Evolutionary conservation across 306 rosid species (phyloP).

Genomic region (Lagenaria siceraria): DNA sequence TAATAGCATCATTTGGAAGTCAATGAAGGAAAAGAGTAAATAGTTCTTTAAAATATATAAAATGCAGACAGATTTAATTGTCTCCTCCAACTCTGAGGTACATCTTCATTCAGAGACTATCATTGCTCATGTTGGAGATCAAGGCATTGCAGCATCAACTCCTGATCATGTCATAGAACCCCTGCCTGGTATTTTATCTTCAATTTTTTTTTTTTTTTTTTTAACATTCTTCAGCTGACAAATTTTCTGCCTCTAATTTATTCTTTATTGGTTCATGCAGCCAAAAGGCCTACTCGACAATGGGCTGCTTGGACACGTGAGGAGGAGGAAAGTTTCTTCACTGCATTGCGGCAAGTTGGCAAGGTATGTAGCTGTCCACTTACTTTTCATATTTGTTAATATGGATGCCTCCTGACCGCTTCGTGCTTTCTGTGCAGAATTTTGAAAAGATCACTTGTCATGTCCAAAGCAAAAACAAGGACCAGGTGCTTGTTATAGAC

Average conservation of each 20-base stretch:
- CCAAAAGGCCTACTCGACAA: constrained; percentile 79
- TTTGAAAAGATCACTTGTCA: constrained; percentile 90
- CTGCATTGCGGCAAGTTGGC: constrained; percentile 92
- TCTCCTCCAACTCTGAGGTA: constrained; percentile 25
- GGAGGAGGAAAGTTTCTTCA: constrained; percentile 97
- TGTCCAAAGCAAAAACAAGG: constrained; percentile 96
- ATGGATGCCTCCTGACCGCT: constrained; percentile 11
- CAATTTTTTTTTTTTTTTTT: too few relatives aligned
- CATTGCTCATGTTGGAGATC: constrained; percentile 44
- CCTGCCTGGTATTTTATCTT: constrained; percentile 41
- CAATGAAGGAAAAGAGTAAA: constrained; percentile 13
- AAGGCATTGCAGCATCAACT: constrained; percentile 27
- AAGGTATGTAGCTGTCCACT: constrained; percentile 32
- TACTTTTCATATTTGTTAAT: constrained; percentile 9
- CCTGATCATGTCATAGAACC: constrained; percentile 25
- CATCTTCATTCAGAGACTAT: constrained; percentile 27
- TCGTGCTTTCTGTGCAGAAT: constrained; percentile 48
- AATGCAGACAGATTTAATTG: constrained; percentile 44
- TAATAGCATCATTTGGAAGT: not conserved
- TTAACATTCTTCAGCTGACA: not conserved
- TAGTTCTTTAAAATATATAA: constrained; percentile 10
- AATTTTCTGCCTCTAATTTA: constrained; percentile 3
- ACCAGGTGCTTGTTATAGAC: constrained; percentile 41
- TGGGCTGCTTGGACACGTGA: constrained; percentile 99
- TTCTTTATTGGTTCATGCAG: constrained; percentile 22